Conservation (phyloP, 164 flowering plant genomes). For the Nymphaea colorata region DNA sequence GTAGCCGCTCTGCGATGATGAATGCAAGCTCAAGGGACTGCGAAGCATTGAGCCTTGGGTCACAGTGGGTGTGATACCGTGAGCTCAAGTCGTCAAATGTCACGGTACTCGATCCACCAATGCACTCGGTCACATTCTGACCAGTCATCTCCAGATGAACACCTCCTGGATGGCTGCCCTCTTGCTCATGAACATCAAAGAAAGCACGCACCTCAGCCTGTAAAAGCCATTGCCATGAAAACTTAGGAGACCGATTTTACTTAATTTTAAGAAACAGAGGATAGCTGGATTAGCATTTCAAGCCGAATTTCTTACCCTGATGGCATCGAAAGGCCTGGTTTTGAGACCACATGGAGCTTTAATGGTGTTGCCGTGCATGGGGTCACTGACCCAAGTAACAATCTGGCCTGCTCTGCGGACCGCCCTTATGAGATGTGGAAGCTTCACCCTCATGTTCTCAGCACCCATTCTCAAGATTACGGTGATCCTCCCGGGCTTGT, state of each 20-base stretch:
- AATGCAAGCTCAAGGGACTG: constrained; percentile 90
- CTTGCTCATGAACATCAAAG: constrained; percentile 93
- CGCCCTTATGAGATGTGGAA: constrained; percentile 82
- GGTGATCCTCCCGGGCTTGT: constrained; percentile 81
- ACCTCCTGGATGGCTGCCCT: constrained; percentile 88
- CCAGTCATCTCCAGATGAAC: constrained; percentile 92
- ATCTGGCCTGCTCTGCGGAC: constrained; percentile 77
- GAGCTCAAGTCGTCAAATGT: constrained; percentile 79
- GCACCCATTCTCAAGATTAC: constrained; percentile 87
- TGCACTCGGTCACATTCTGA: constrained; percentile 88
- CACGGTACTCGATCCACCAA: constrained; percentile 82
- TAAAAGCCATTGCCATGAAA: neutral
- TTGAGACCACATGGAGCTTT: constrained; percentile 96
- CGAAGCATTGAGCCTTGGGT: constrained; percentile 91
- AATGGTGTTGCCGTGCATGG: constrained; percentile 96
- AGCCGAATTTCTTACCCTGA: constrained; percentile 38
- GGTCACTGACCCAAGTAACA: constrained; percentile 96
- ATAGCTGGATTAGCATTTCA: too few relatives aligned
- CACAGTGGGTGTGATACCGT: constrained; percentile 93
- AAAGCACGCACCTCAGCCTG: constrained; percentile 88
- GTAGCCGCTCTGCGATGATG: constrained; percentile 76
- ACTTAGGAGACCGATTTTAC: neutral
- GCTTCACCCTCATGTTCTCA: constrained; percentile 96
- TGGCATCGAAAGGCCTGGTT: constrained; percentile 91
- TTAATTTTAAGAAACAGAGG: neutral